Evolutionary conservation across 164 flowering plant genomes (phyloP), one percentile per base, ranked within the genome.

Genomic region (Dillenia suffruticosa): DNA sequence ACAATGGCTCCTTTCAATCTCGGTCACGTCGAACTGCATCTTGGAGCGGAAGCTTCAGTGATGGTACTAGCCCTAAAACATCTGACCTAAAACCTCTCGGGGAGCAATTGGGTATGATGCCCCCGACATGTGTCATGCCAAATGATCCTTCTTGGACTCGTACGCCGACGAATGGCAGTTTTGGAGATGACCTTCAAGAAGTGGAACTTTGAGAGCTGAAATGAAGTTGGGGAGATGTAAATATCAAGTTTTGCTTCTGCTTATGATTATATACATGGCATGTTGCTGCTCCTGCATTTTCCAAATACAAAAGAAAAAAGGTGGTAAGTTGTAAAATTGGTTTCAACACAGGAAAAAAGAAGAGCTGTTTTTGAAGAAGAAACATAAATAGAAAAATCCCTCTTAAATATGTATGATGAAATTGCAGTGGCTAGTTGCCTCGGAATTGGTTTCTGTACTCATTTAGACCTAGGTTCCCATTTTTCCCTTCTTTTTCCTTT

Each of bases 21-120:
- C 74, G 70, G 47, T 76, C 92, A 24, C 76, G 97, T 16, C 73
- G 93, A 46, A 79, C 97, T 32, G 88, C 91, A 6, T 93, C 98
- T 57, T 93, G 98, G 98, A 76, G 95, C 64, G 88, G 82, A 53
- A 75, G 77, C 66, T 67, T 72, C 13, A 54, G 32, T 51, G 75
- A 74, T 45, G 47, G 73, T 16, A 63, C 59, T 44, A 66, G 68
- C 46, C 71, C 82, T 16, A 70, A 62, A 6, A 55, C 15, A 47
- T 24, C 59, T 10, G 85, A 78, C 70, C 22, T 63, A 11, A 81
- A 63, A 68, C 79, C 84, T 65, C 55, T 61, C 17, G 86, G 84
- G 14, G 88, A 75, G 56, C 73, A 64, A 44, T 59, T 77, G 58
- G 74, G 81, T 24, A 73, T 77, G 76, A 73, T 77, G 76, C 73